Base-by-base conservation (phyloP, 768 basidiomycete genomes). In the Podaxis sp. region DNA sequence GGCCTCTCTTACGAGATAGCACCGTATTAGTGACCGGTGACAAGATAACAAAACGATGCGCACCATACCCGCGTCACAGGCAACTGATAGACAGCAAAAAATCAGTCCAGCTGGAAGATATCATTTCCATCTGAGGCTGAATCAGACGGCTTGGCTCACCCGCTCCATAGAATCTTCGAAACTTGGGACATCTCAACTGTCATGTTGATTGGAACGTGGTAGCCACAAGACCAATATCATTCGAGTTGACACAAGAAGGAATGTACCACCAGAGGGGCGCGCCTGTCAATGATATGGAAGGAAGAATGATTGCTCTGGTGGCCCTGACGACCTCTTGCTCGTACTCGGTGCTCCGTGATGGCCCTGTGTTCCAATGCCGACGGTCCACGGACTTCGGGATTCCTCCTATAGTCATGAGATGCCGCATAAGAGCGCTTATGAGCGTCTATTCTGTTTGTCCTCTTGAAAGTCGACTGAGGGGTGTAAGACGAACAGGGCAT, bases 281-380 rank as follows among this genome's bases (percentile, higher is more conserved):
- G 4, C 27, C 33, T 19, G 52, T 29, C n/a, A 37, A 9, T 54
- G 36, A 24, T 41, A 22, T 13, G 37, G 54, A 55, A 22, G n/a
- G 54, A 33, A 55, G 54, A 40, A 25, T 19, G 24, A 55, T 40
- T 19, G 25, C 15, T 24, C 43, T 17, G 19, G 17, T 46, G 15
- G n/a, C 13, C 17, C 15, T 57, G 55, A n/a, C 24, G 37, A 12
- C 25, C 12, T 43, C 15, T 19, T 27, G 55, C 3, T 24, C 17
- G 25, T 57, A 57, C 55, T 46, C 55, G 55, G 55, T 57, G 55
- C 27, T 27, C 22, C 11, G 22, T 57, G 40, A 57, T 57, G 40
- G 41, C 54, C 54, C 38, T 5, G 33, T 33, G 8, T 8, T 33
- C 33, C 33, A 33, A 9, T 9, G 8, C 33, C 33, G 33, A 33